Evolutionary conservation across 2,329 filamentous ascomycete species (phyloP).

Genomic region (Pseudomassariella vexata): DNA sequence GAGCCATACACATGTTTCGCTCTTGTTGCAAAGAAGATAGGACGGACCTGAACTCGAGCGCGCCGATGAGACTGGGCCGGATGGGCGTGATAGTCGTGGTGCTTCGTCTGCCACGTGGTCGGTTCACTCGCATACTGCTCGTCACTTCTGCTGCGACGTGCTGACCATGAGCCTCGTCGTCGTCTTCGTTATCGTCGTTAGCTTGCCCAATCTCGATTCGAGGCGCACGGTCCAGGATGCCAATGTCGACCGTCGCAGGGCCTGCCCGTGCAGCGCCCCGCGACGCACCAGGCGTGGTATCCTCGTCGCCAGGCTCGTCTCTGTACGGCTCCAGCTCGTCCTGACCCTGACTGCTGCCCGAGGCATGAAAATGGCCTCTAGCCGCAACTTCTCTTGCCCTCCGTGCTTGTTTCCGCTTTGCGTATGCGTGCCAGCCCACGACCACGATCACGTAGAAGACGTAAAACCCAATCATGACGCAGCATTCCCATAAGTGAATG

Average conservation of each 20-base stretch:
- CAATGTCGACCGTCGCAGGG: constrained; percentile 30
- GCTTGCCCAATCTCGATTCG: constrained; percentile 45
- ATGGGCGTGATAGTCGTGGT: constrained; percentile 79
- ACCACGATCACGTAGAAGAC: constrained; percentile 83
- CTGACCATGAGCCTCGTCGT: constrained; percentile 45
- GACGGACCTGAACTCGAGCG: constrained; percentile 87
- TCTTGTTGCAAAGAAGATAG: constrained; percentile 81
- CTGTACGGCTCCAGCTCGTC: constrained; percentile 62
- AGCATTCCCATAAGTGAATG: constrained; percentile 83
- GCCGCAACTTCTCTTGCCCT: constrained; percentile 65
- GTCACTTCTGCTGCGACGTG: constrained; percentile 77
- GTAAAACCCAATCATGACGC: constrained; percentile 86
- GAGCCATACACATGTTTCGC: constrained; percentile 66
- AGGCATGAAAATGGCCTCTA: constrained; percentile 65
- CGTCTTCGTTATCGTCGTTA: constrained; percentile 46
- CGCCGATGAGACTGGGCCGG: constrained; percentile 86
- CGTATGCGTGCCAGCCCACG: constrained; percentile 86
- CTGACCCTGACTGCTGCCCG: constrained; percentile 36
- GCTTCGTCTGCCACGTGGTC: constrained; percentile 58
- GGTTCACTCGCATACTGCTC: constrained; percentile 85
- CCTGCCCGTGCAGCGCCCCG: constrained; percentile 18
- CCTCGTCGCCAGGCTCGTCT: constrained; percentile 53
- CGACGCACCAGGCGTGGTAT: no score
- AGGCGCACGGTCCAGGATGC: constrained; percentile 36
- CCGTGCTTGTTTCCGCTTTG: constrained; percentile 53